Conservation (phyloP, 2,329 filamentous ascomycete genomes). For the Iodosphaeria phyllophila region DNA sequence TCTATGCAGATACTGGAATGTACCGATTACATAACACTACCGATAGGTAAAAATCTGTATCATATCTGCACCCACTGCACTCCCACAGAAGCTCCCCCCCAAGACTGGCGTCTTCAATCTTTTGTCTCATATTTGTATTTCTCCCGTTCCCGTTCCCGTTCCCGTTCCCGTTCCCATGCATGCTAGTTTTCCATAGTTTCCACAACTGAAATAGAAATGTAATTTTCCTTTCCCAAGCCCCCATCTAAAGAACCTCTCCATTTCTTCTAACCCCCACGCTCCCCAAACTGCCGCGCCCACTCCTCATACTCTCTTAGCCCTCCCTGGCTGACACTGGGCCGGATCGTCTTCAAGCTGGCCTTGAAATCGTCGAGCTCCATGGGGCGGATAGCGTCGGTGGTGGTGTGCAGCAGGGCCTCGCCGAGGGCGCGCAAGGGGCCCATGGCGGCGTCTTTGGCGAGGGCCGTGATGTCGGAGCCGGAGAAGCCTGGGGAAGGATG, state of each 20-base stretch:
- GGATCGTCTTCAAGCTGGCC: constrained; percentile 65
- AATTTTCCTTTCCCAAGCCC: constrained; percentile 4
- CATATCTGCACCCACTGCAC: no score
- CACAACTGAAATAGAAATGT: constrained; percentile 5
- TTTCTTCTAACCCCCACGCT: constrained; percentile 52
- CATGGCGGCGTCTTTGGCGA: constrained; percentile 97
- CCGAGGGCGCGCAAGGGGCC: constrained; percentile 79
- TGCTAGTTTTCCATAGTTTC: no score
- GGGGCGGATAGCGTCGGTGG: constrained; percentile 82
- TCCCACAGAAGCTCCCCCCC: no score
- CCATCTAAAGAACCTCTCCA: constrained; percentile 1
- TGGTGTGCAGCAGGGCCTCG: constrained; percentile 75
- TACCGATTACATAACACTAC: no score
- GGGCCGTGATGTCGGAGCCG: constrained; percentile 86
- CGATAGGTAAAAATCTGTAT: no score
- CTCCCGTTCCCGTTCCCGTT: no score
- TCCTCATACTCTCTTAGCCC: constrained; percentile 82
- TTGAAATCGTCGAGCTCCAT: constrained; percentile 73
- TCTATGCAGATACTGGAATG: no score
- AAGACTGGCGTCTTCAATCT: no score
- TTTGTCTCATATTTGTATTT: no score
- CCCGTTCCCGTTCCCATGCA: no score
- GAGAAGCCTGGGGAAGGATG: constrained; percentile 63
- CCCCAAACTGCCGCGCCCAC: constrained; percentile 86
- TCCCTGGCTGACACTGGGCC: constrained; percentile 73